A percentile compares a stretch with the other conserved stretches of the same genome.
Conservation (phyloP, 2,329 filamentous ascomycete genomes). For the Metarhizium anisopliae region DNA sequence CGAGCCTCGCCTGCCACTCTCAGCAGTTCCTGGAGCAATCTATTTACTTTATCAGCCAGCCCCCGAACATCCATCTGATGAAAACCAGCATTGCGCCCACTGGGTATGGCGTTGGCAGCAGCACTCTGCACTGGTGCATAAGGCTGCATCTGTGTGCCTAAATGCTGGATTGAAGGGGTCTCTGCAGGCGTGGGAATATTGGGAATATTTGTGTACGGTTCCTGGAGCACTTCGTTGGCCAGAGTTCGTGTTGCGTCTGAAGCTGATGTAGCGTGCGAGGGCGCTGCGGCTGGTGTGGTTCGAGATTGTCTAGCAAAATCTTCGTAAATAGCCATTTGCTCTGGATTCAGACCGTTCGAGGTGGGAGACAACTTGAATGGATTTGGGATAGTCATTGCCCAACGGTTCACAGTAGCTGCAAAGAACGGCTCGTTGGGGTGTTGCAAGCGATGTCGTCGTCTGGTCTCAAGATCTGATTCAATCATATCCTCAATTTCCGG, state of each 20-base stretch:
- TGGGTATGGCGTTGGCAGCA: constrained; percentile 27
- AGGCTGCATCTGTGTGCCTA: constrained; percentile 43
- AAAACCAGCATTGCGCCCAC: constrained; percentile 39
- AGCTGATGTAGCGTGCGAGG: constrained; percentile 45
- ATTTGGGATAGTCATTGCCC: constrained; percentile 88
- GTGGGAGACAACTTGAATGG: constrained; percentile 78
- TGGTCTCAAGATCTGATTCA: constrained; percentile 66
- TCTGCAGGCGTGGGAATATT: constrained; percentile 51
- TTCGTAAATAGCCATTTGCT: constrained; percentile 93
- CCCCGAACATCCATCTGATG: constrained; percentile 44
- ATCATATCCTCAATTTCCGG: constrained; percentile 94
- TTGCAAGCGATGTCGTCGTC: constrained; percentile 65
- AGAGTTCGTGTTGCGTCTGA: constrained; percentile 54
- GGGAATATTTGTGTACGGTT: constrained; percentile 49
- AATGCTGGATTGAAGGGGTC: constrained; percentile 45
- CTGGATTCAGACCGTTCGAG: constrained; percentile 65
- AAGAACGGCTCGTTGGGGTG: constrained; percentile 79
- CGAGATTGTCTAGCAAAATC: constrained; percentile 86
- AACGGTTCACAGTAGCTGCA: constrained; percentile 73
- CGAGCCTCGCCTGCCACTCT: constrained; percentile 41
- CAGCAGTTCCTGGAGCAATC: constrained; percentile 49
- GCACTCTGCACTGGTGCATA: constrained; percentile 45
- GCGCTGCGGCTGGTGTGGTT: constrained; percentile 43
- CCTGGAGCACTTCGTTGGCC: constrained; percentile 55
- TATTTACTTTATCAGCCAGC: constrained; percentile 46